These are phyloP conservation scores for Scleromitrula shiraiana DNA, from an alignment of 2,329 filamentous ascomycete genomes.

Conservation along the genomic window DNA sequence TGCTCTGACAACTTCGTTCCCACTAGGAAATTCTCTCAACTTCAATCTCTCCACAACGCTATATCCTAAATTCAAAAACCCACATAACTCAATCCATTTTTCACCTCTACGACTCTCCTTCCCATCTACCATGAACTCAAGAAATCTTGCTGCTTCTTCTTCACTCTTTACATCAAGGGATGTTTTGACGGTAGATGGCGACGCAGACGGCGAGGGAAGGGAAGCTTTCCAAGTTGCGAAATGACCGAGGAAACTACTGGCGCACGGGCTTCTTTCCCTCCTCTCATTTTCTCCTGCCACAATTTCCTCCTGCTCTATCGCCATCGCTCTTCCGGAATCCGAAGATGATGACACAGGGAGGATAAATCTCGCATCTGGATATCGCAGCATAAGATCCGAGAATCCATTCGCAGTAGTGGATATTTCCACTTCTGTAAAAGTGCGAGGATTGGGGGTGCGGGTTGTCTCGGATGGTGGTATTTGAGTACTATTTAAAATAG, in stretches of 20 bases:
- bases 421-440: neutral
- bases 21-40: constrained; percentile 5
- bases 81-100: constrained; percentile 5
- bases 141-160: neutral
- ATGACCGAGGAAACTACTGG: constrained; percentile 6
- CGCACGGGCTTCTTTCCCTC: constrained; percentile 1
- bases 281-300: neutral
- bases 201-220: neutral
- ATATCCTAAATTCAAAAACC: constrained; percentile 6
- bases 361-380: constrained; percentile 6
- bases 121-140: constrained; percentile 1
- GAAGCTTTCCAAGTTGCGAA: constrained; percentile 1
- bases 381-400: neutral
- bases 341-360: neutral
- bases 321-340: neutral
- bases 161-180: no score
- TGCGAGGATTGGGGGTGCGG: no score
- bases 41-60: constrained; percentile 9
- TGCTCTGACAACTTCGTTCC: no score
- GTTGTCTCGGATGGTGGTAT: neutral
- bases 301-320: neutral
- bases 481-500: neutral
- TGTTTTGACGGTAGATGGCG: no score
- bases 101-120: constrained; percentile 5
- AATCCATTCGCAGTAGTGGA: neutral